Evolutionary conservation across 495 filamentous ascomycete genomes (phyloP), one percentile per base, ranked within the genome.

Genomic region (Penicillium canariense): DNA sequence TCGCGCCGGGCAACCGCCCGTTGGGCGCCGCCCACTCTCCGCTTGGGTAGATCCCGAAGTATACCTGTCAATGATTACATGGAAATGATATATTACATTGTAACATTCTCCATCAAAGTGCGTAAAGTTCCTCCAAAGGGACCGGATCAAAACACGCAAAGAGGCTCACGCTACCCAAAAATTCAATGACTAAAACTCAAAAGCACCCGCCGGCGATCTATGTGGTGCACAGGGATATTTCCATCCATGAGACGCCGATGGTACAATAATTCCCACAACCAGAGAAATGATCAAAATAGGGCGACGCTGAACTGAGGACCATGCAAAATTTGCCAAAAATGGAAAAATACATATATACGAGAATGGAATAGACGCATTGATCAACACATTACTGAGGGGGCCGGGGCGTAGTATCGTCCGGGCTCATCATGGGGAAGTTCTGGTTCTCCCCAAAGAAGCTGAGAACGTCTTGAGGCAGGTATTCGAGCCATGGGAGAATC

Each of bases 401-500:
- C 17, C 50, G 66, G 44, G 67, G 54, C 8, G 51, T 56, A 12
- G 52, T 51, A 28, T 73, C 68, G 23, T 68, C 66, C 27, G 66
- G 66, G 43, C 57, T 72, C 70, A 74, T 69, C 34, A 74, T 48
- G 11, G 68, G 60, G 26, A 63, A 77, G 42, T 61, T 68, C 34
- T 72, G 69, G 30, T 68, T 56, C 9, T 78, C 75, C 1, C 74
- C 81, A 56, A 81, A 82, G 51, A 79, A 77, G 56, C 75, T 81
- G 43, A 85, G 68, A 50, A 86, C 77, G 60, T 86, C 83, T 32
- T 80, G 80, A 0, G 84, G 84, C n/a, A 86, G 71, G 57, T 86
- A 87, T 58, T 87, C 84, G 15, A 87, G 74, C 84, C 84, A 89
- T 5, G 84, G 83, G 45, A 86, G 72, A 68, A 87, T 85, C 20